These are phyloP conservation scores for Botryotinia globosa DNA, from an alignment of 2,329 filamentous ascomycete genomes.

Conservation along the genomic window DNA sequence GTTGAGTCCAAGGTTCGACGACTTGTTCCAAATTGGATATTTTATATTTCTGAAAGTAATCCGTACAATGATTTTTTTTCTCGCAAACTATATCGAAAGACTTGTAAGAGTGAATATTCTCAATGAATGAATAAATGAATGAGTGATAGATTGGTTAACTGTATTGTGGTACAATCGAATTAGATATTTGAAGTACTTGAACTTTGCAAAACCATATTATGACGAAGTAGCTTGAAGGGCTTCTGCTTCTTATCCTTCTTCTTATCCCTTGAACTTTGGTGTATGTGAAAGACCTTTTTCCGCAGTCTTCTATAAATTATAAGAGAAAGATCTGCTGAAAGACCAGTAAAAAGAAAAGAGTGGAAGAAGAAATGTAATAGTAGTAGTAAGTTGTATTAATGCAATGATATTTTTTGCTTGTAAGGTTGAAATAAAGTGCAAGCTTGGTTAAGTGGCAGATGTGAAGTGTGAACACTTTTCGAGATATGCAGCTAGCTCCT, in stretches of 20 bases:
- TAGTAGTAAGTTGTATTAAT: not conserved
- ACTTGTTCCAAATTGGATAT: not conserved
- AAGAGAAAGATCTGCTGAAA: not conserved
- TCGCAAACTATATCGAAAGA: not conserved
- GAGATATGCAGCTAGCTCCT: not conserved
- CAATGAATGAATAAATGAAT: not conserved
- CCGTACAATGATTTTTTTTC: not conserved
- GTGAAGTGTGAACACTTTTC: conserved; percentile 4
- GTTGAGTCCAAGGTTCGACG: conserved; percentile 2
- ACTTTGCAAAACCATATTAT: not conserved
- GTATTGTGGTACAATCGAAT: not conserved
- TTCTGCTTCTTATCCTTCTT: not conserved
- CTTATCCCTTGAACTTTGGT: not conserved
- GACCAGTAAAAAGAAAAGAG: not conserved
- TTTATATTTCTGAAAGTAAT: not conserved
- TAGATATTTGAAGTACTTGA: conserved; percentile 1
- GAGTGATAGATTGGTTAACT: too few species aligned
- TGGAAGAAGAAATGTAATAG: not conserved
- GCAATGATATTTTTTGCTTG: not conserved
- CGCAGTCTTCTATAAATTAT: not conserved
- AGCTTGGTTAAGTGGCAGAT: not conserved
- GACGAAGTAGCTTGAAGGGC: not conserved
- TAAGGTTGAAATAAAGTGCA: not conserved
- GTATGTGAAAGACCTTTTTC: not conserved
- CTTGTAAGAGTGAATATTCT: conserved; percentile 1